Conservation (phyloP, 176 grass and related monocot genomes). For the Pontederia crassipes region DNA sequence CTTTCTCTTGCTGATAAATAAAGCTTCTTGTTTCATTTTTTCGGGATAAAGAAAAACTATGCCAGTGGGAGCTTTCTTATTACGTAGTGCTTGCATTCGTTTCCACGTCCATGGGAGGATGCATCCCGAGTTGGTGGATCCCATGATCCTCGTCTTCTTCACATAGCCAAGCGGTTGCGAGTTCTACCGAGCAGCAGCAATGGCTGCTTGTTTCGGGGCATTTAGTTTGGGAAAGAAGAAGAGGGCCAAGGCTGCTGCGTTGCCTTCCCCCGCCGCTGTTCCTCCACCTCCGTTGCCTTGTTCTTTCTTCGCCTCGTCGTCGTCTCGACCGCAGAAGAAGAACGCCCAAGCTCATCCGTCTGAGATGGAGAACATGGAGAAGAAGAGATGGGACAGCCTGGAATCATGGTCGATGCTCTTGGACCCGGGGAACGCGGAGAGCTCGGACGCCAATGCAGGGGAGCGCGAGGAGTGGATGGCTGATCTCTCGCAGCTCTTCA, state of each 20-base stretch:
- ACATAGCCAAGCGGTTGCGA: not conserved
- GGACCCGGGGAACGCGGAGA: constrained; percentile 32
- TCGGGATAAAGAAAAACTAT: no score
- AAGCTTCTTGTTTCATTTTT: no score
- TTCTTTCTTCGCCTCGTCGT: constrained; percentile 26
- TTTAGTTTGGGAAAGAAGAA: constrained; percentile 29
- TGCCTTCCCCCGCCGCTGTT: not conserved
- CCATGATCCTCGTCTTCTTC: not conserved
- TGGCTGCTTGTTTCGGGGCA: constrained; percentile 55
- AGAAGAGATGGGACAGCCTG: constrained; percentile 96
- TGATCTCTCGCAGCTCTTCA: constrained; percentile 87
- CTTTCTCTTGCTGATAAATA: no score
- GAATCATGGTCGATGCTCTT: constrained; percentile 98
- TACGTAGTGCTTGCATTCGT: no score
- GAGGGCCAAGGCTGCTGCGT: constrained; percentile 3
- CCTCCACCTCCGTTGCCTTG: constrained; percentile 12
- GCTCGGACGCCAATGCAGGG: constrained; percentile 12
- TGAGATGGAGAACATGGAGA: constrained; percentile 93
- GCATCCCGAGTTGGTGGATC: not conserved
- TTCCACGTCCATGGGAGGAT: not conserved
- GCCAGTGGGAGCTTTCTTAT: no score
- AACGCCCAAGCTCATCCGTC: constrained; percentile 15
- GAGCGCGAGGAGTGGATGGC: constrained; percentile 95
- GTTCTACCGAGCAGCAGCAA: constrained; percentile 5
- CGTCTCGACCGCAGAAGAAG: constrained; percentile 17